Percentiles rank a stretch among this genome's conserved stretches.
phyloP scores from a whole-genome alignment of 768 basidiomycete species.

The Leucocoprinus leucothites region DNA sequence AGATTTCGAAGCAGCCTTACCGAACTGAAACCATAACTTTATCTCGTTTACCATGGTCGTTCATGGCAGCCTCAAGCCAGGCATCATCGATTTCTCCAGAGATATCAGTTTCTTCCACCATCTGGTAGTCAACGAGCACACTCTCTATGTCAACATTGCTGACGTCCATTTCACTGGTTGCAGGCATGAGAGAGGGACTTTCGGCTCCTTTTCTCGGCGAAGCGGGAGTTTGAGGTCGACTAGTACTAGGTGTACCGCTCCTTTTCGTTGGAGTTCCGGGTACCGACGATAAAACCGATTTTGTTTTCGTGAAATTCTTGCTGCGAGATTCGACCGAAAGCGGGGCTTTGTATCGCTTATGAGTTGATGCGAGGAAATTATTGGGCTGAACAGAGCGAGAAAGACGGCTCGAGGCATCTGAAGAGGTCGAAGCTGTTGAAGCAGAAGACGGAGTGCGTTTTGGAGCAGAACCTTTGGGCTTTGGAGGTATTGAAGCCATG shows the following conservation, averaged over 20 bases:
- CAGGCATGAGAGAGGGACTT: slow-evolving; percentile 44
- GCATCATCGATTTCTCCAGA: slow-evolving; percentile 68
- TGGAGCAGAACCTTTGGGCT: slow-evolving; percentile 10
- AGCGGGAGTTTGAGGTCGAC: slow-evolving; percentile 51
- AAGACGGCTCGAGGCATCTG: slow-evolving; percentile 24
- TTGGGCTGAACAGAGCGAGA: slow-evolving; percentile 30
- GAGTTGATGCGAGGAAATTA: slow-evolving; percentile 34
- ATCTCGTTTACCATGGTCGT: slow-evolving; percentile 68
- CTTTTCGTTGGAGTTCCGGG: slow-evolving; percentile 54
- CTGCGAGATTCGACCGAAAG: slow-evolving; percentile 44
- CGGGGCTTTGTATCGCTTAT: slow-evolving; percentile 68
- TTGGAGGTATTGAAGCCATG: slow-evolving; percentile 6
- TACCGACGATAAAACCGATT: slow-evolving; percentile 40
- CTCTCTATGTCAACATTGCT: slow-evolving; percentile 73
- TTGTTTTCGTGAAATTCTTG: slow-evolving; percentile 25
- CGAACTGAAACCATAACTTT: slow-evolving; percentile 86
- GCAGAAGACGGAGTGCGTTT: slow-evolving; percentile 10
- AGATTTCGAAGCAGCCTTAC: slow-evolving; percentile 30
- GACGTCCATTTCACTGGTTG: slow-evolving; percentile 70
- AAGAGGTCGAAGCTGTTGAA: slow-evolving; percentile 22
- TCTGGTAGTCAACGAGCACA: slow-evolving; percentile 72
- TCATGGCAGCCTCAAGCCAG: slow-evolving; percentile 36
- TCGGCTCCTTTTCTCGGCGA: slow-evolving; percentile 47
- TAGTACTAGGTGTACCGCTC: slow-evolving; percentile 26
- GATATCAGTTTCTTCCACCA: slow-evolving; percentile 63